These are phyloP conservation scores for Fusarium sp. DNA, from an alignment of 2,329 filamentous ascomycete species.

Conservation along the genomic window DNA sequence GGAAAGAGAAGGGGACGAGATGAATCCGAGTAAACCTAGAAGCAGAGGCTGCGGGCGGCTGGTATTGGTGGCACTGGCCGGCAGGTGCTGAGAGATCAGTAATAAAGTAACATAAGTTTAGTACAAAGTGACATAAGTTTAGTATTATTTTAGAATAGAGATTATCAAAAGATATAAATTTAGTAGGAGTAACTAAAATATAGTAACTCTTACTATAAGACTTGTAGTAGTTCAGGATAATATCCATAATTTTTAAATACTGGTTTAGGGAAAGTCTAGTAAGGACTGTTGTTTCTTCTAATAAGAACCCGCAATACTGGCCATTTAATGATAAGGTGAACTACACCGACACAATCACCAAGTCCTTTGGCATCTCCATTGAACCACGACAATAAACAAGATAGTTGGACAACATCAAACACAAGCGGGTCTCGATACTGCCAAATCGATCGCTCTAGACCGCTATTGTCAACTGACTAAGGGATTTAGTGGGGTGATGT, in stretches of 20 bases:
- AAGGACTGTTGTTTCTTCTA: background rate
- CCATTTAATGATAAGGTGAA: too few species aligned
- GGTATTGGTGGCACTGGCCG: background rate
- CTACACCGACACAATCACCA: background rate
- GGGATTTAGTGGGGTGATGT: conserved; percentile 7
- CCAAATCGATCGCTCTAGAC: conserved; percentile 10
- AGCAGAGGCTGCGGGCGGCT: background rate
- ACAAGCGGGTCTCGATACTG: background rate
- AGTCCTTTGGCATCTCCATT: background rate
- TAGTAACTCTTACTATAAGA: too few species aligned
- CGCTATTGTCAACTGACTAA: conserved; percentile 7
- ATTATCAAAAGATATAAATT: too few species aligned
- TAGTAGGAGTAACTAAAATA: too few species aligned
- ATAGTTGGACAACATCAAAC: background rate
- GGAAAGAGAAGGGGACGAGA: background rate
- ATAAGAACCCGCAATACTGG: too few species aligned
- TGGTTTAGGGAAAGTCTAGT: too few species aligned
- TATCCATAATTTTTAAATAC: background rate
- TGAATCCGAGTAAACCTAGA: background rate
- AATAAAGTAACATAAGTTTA: too few species aligned
- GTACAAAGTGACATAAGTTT: too few species aligned
- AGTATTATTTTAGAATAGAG: too few species aligned
- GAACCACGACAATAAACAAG: background rate
- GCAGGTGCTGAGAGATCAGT: background rate
- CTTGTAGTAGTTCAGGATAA: background rate